Conservation (phyloP, 768 basidiomycete species). For the Boletus coccyginus region DNA sequence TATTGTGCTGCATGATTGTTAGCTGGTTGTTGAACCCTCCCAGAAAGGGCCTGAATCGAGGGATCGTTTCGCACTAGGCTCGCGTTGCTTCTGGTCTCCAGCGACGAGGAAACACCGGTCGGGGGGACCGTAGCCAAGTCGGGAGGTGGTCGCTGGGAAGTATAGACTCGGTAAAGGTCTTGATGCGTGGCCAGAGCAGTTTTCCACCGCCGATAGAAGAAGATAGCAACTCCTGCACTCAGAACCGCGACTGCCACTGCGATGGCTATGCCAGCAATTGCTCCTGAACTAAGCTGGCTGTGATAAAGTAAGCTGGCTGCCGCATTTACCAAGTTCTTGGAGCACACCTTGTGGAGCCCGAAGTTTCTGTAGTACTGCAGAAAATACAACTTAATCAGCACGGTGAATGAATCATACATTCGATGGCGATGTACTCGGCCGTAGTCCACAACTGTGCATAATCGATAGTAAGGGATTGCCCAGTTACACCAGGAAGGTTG, state of each 20-base stretch:
- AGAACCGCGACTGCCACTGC: conserved; percentile 13
- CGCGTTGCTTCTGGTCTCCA: conserved; percentile 16
- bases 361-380: not conserved
- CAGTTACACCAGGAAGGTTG: conserved; percentile 25
- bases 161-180: conserved; percentile 10
- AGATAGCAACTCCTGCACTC: conserved; percentile 11
- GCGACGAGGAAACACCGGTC: conserved; percentile 20
- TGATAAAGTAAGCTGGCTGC: not conserved
- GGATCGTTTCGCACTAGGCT: conserved; percentile 11
- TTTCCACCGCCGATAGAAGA: conserved; percentile 32
- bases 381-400: not conserved
- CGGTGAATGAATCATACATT: not conserved
- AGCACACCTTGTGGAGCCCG: conserved; percentile 1
- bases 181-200: conserved; percentile 14
- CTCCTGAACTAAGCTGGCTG: conserved; percentile 21
- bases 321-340: not conserved
- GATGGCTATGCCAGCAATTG: conserved; percentile 22
- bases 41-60: not conserved
- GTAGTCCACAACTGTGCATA: conserved; percentile 29
- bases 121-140: not conserved
- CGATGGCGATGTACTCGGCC: conserved; percentile 13
- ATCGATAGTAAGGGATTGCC: conserved; percentile 31
- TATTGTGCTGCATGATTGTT: not conserved
- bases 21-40: conserved; percentile 6
- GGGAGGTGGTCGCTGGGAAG: conserved; percentile 8